These are phyloP conservation scores for Aspergillus ostianus DNA, from an alignment of 495 filamentous ascomycete genomes.

Conservation along the genomic window DNA sequence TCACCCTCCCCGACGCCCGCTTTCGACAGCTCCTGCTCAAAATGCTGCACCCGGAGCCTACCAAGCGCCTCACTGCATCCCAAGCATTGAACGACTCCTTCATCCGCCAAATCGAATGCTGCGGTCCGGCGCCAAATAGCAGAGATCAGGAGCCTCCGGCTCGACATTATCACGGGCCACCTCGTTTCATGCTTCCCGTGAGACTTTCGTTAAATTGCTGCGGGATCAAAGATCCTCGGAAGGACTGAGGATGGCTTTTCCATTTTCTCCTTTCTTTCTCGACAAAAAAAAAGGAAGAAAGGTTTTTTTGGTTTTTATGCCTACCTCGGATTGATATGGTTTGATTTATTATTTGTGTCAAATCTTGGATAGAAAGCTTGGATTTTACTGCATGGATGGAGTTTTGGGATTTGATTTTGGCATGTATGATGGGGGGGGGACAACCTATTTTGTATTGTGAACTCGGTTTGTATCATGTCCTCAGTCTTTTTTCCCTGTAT, in stretches of 20 bases:
- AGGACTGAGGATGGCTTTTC: no score
- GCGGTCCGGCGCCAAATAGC: conserved; percentile 30
- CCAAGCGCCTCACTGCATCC: conserved; percentile 60
- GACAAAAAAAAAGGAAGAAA: neutral
- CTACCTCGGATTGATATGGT: neutral
- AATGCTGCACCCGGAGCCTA: conserved; percentile 74
- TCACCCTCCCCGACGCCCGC: conserved; percentile 46
- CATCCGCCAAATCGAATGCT: conserved; percentile 70
- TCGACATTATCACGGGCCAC: no score
- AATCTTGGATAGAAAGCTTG: neutral
- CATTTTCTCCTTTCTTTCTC: neutral
- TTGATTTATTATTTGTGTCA: neutral
- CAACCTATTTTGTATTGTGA: neutral
- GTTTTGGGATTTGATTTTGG: no score
- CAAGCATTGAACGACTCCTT: conserved; percentile 60
- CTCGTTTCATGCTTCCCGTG: no score
- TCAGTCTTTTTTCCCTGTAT: neutral
- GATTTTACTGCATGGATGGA: neutral
- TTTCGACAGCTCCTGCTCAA: conserved; percentile 64
- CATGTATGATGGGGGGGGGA: neutral
- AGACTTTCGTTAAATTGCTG: no score
- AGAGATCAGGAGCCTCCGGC: neutral
- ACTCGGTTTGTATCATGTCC: neutral
- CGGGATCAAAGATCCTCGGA: no score
- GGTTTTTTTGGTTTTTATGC: neutral